Conservation (phyloP, 495 filamentous ascomycete genomes). For the Entonaema liquescens region DNA sequence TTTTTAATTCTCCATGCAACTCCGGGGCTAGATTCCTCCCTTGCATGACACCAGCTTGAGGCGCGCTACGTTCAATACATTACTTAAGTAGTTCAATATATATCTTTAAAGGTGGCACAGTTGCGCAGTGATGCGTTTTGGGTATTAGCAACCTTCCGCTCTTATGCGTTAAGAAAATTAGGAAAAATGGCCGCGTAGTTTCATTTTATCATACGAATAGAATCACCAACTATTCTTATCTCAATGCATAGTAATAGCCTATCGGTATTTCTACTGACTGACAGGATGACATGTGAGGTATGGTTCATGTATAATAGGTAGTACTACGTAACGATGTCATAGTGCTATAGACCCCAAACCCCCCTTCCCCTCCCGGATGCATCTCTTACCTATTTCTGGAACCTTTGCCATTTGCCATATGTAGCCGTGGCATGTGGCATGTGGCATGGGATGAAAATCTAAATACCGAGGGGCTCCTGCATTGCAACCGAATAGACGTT, state of each 20-base stretch:
- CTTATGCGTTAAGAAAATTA: neutral
- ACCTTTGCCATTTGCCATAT: constrained; percentile 5
- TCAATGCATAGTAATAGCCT: neutral
- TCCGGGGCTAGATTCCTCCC: neutral
- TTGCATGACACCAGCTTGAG: neutral
- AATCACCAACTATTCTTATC: neutral
- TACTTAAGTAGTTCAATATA: too few relatives aligned
- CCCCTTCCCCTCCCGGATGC: constrained; percentile 21
- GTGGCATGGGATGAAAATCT: neutral
- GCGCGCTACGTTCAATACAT: neutral
- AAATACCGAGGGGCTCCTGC: constrained; percentile 33
- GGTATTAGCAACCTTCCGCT: neutral
- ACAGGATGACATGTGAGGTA: neutral
- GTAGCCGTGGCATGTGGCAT: neutral
- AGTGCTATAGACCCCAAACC: constrained; percentile 20
- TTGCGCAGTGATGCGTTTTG: neutral
- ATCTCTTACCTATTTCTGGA: constrained; percentile 33
- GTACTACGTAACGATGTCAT: neutral
- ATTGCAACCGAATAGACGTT: constrained; percentile 31
- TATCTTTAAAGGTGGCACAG: neutral
- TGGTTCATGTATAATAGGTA: neutral
- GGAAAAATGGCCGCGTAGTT: neutral
- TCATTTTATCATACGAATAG: neutral
- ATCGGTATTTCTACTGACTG: neutral
- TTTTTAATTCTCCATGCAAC: neutral